Evolutionary conservation across 192 early-diverging fungal species (phyloP), one percentile per base, ranked within the genome.

Genomic region (Oehlia diaphana): DNA sequence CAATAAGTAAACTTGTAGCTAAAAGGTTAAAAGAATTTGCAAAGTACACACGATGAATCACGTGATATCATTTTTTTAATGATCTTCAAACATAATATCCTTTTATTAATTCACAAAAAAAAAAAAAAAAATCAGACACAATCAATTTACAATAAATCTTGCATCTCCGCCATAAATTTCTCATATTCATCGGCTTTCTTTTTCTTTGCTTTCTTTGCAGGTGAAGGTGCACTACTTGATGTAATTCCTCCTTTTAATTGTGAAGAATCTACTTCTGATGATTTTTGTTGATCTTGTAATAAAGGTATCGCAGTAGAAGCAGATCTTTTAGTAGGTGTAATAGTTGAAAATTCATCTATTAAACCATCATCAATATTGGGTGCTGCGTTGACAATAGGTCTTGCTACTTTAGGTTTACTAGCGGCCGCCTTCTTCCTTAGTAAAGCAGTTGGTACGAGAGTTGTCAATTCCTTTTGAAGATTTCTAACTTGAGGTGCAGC

Each of bases 401-500:
- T 86, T 35, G 85, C 88, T 19, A 85, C 87, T 67, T 85, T 85
- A 19, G 88, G 86, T 78, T 83, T 83, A 44, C 70, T 74, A 71
- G 82, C 81, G 31, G 61, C 64, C 16, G 72, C 81, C 78, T 87
- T 86, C 81, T 90, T 92, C 72, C 87, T 86, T 21, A 87, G 80
- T 44, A 94, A 77, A 4, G 88, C 83, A 19, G 89, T 83, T 1
- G 95, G 95, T 2, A 96, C 92, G 72, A 96, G 84, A 4, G 88
- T 82, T 10, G 91, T 89, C 39, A 94, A 82, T 83, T 96, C 95
- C 74, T 94, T 93, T 83, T 93, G 92, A 76, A 96, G 86, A 80
- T 96, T 91, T 67, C 95, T 90, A 72, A 95, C 87, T 76, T 92
- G 86, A 21, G 95, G 95, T 66, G 90, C 94, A 0, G 93, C 95